A percentile compares a stretch with the other conserved stretches of the same genome.
These are phyloP conservation scores for Apiosordaria backusii DNA, from an alignment of 495 filamentous ascomycete species.

Conservation along the genomic window DNA sequence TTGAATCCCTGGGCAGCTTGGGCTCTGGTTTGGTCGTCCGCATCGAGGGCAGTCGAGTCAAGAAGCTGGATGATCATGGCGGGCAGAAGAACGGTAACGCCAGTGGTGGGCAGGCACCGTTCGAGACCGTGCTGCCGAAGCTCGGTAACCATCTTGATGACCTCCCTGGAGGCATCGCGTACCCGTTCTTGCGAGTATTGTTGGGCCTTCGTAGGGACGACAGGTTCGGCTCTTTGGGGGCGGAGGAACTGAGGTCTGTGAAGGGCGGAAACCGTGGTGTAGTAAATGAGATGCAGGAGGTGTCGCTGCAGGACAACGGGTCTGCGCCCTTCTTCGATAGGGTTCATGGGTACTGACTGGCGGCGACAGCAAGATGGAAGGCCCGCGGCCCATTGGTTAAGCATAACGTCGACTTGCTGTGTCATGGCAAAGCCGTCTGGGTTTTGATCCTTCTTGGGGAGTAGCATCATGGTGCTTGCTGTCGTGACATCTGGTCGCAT, in stretches of 20 bases:
- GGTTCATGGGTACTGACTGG: slow-evolving; percentile 44
- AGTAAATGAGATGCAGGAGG: slow-evolving; percentile 84
- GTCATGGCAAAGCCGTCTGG: background rate
- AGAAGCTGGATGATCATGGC: slow-evolving; percentile 89
- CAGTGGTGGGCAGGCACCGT: slow-evolving; percentile 77
- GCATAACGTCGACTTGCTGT: slow-evolving; percentile 57
- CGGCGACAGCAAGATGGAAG: slow-evolving; percentile 68
- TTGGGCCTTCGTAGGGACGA: slow-evolving; percentile 57
- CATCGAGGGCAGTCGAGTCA: slow-evolving; percentile 76
- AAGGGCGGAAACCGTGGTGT: slow-evolving; percentile 79
- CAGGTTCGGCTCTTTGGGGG: slow-evolving; percentile 52
- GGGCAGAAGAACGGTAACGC: slow-evolving; percentile 82
- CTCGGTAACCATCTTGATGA: slow-evolving; percentile 71
- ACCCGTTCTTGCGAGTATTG: slow-evolving; percentile 78
- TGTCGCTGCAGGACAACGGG: slow-evolving; percentile 68
- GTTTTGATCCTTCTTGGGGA: slow-evolving; percentile 67
- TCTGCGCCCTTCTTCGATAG: slow-evolving; percentile 39
- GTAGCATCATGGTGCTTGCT: slow-evolving; percentile 81
- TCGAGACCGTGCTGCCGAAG: slow-evolving; percentile 67
- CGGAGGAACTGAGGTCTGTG: slow-evolving; percentile 85
- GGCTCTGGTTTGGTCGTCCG: slow-evolving; percentile 53
- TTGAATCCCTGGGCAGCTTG: slow-evolving; percentile 71
- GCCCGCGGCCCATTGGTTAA: slow-evolving; percentile 66
- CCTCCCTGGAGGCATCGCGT: slow-evolving; percentile 71
- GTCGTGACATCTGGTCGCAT: slow-evolving; percentile 64